Base-by-base conservation (phyloP, 208 protist species). In the Crithidia fasciculata region DNA sequence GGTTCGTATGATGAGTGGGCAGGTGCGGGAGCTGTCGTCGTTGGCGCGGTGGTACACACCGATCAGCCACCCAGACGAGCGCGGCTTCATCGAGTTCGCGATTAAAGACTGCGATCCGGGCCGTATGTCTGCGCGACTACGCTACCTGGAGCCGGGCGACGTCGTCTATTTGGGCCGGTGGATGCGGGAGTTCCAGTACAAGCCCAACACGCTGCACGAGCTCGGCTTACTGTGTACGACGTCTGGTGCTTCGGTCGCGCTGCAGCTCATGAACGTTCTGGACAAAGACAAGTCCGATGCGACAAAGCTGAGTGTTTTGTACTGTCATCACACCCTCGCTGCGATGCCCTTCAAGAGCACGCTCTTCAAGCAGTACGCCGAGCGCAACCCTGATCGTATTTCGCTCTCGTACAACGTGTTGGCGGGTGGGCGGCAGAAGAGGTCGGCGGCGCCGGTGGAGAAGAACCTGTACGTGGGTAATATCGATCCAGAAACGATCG, bases 161-260 rank as follows among this genome's bases (percentile, higher is more conserved):
- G 70, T 85, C 5, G 81, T 95, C 3, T 89, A 91, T 62, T 83
- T 96, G 13, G 92, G 92, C 0, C 88, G 92, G 13, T 96, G 92
- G 90, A 93, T 94, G 85, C 81, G 77, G 43, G 89, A 96, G 72
- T 96, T 94, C 69, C 69, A 56, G n/a, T 96, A 95, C 74, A 58
- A 52, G 28, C 61, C 70, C 8, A 88, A 89, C 71, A 90, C 78
- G 28, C 67, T 79, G 44, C 50, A 60, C 13, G 90, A 96, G 50
- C 49, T 96, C 2, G 89, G 90, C 7, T 53, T 96, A 5, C 71
- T 95, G 28, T 96, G 88, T 71, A 88, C 83, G 69, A 95, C 88
- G 19, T 81, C 78, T 39, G 92, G 92, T 41, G 86, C 88, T 50
- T 93, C 88, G 15, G 78, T 95, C 15, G 88, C 90, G 52, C 74